A percentile compares a stretch with the other conserved stretches of the same genome.
Evolutionary conservation across 2,329 filamentous ascomycete genomes (phyloP).

Genomic region (Drechslera avenae): DNA sequence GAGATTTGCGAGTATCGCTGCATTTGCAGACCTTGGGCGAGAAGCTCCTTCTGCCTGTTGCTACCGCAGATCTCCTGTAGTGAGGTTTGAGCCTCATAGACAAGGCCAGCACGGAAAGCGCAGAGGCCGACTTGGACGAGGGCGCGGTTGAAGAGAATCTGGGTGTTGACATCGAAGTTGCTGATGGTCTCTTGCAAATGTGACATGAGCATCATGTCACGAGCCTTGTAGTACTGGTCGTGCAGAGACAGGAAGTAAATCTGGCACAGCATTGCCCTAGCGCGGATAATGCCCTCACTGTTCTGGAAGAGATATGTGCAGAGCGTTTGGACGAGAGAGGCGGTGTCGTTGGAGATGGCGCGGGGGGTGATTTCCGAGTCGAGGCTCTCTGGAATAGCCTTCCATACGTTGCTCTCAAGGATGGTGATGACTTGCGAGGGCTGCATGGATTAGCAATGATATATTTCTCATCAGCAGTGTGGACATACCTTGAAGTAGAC

Average conservation of each 20-base stretch:
- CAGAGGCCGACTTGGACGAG: conserved; percentile 97
- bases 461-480: not conserved
- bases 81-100: conserved; percentile 97
- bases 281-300: conserved; percentile 94
- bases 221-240: conserved; percentile 96
- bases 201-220: conserved; percentile 99
- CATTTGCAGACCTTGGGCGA: conserved; percentile 98
- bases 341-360: conserved; percentile 68
- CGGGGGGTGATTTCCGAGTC: conserved; percentile 84
- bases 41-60: conserved; percentile 94
- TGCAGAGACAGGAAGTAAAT: conserved; percentile 98
- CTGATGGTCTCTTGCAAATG: conserved; percentile 96
- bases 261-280: conserved; percentile 96
- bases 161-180: conserved; percentile 94
- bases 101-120: conserved; percentile 93
- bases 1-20: conserved; percentile 96
- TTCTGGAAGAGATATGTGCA: conserved; percentile 94
- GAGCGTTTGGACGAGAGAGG: conserved; percentile 78
- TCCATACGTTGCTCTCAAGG: conserved; percentile 94
- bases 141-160: conserved; percentile 98
- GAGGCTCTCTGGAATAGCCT: conserved; percentile 69
- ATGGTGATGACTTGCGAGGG: conserved; percentile 91
- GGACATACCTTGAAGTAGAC: conserved; percentile 89
- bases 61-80: conserved; percentile 98
- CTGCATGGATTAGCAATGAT: conserved; percentile 50